phyloP scores from a whole-genome alignment of 257 asterid genomes.

The Penstemon newberryi region DNA sequence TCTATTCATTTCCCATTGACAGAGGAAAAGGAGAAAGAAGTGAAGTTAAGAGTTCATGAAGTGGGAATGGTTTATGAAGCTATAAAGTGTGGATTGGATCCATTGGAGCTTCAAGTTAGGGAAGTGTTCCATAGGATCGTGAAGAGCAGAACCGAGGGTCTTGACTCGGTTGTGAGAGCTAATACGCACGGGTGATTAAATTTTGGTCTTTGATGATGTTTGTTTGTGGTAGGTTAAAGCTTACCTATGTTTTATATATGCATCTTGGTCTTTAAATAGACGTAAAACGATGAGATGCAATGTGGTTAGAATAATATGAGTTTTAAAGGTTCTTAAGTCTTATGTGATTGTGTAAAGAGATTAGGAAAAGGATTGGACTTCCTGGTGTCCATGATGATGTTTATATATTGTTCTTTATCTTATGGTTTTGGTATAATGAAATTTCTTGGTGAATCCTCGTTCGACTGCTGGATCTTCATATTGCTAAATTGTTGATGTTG shows the following conservation, averaged over 20 bases:
- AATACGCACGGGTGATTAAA: conserved; percentile 36
- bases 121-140: conserved; percentile 81
- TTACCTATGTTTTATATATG: conserved; percentile 26
- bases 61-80: conserved; percentile 48
- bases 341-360: conserved; percentile 29
- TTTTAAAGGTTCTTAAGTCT: too few species aligned
- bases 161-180: conserved; percentile 47
- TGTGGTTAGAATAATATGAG: conserved; percentile 34
- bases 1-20: conserved; percentile 57
- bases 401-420: conserved; percentile 16
- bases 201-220: conserved; percentile 18
- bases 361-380: conserved; percentile 33
- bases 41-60: conserved; percentile 62
- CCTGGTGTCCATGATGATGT: conserved; percentile 22
- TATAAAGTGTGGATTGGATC: conserved; percentile 73
- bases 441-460: conserved; percentile 22
- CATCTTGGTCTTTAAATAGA: conserved; percentile 30
- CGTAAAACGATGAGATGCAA: conserved; percentile 26
- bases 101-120: conserved; percentile 72
- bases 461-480: not conserved
- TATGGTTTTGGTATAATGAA: conserved; percentile 24
- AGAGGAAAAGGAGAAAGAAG: conserved; percentile 68
- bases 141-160: conserved; percentile 70
- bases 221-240: conserved; percentile 32
- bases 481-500: not conserved